Evolutionary conservation across 1,284 basidiomycete species (phyloP), one percentile per base, ranked within the genome.

Genomic region (Fomitopsis palustris): DNA sequence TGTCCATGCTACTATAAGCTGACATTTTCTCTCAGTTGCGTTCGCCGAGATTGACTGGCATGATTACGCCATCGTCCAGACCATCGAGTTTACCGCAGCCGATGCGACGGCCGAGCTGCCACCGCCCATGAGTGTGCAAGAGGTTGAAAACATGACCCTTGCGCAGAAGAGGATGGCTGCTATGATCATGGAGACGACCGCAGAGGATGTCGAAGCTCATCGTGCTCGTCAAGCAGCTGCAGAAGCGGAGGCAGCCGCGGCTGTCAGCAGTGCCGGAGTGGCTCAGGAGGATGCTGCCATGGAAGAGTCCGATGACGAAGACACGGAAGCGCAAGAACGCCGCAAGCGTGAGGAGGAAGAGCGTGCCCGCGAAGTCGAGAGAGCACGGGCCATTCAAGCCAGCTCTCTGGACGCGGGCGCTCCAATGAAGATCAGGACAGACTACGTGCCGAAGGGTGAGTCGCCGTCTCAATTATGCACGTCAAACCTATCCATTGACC

Each of bases 21-120:
- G 61, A 58, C 56, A 47, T 43, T 57, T 35, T 55, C 63, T 3
- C 17, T 19, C 62, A 93, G 91, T 86, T 72, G 95, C 94, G 9
- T 95, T 98, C 70, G 92, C 94, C 52, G 93, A 96, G 71, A 98
- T 99, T 70, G 97, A 99, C 72, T 99, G 97, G 97, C 95, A 99
- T 70, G 97, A 99, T 75, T 99, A 98, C 77, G 94, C 96, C 55
- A 94, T 98, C 61, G 97, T 98, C 17, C 95, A 98, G 71, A 99
- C 96, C 21, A 98, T 99, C 66, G 97, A 99, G 74, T 97, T 99
- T 69, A 99, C 97, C 10, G 87, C 90, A 54, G 90, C 90, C 4
- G 97, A 99, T 72, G 88, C 92, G 61, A 86, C 88, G 43, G 88
- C 95, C 29, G 95, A 98, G 69, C 80, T 99, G 27, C 97, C 97